Base-by-base conservation (phyloP, 139 green algal species). In the Chlamydomonas urium region DNA sequence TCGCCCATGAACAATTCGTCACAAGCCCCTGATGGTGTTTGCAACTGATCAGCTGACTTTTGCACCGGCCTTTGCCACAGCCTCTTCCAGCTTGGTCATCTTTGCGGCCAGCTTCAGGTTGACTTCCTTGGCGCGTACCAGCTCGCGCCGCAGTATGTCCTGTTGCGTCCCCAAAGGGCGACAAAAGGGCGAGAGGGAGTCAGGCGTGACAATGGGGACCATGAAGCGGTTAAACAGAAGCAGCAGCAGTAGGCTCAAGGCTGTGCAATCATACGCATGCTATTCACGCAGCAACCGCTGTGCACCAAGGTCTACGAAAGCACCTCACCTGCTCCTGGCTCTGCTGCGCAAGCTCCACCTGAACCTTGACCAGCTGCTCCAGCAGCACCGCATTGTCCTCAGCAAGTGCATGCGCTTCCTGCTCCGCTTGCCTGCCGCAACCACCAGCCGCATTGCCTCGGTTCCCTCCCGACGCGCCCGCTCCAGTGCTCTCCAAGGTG, bases 101-200 rank as follows among this genome's bases (percentile, higher is more conserved):
- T 87, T 89, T 57, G 73, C 72, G 5, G 83, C 83, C 34, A 89
- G 66, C 72, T 84, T 82, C 65, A 86, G 68, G 80, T 89, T 89
- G 28, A 79, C 79, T 59, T 89, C 83, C n/a, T 69, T 76, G 24
- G 78, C 61, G 28, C 79, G 79, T 61, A 75, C 73, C 38, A 89
- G 72, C 48, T 89, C 80, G 28, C 75, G 59, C 23, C 38, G 50
- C 10, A 76, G 14, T 8, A 83, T 81, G 26, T 48, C 71, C 35
- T 78, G 72, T 28, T 63, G 53, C 53, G 42, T 50, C 14, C 42
- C n/a, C n/a, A n/a, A n/a, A n/a, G n/a, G n/a, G n/a, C 8, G 42
- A 14, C 14, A 14, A 50, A 50, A 50, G 42, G 42, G 14, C 8
- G 14, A 24, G 42, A 50, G 8, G 8, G 14, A 24, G 42, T 8